Percentiles rank a stretch among this genome's conserved stretches.
Conservation (phyloP, 441 rosid species). For the Populus trichocarpa region DNA sequence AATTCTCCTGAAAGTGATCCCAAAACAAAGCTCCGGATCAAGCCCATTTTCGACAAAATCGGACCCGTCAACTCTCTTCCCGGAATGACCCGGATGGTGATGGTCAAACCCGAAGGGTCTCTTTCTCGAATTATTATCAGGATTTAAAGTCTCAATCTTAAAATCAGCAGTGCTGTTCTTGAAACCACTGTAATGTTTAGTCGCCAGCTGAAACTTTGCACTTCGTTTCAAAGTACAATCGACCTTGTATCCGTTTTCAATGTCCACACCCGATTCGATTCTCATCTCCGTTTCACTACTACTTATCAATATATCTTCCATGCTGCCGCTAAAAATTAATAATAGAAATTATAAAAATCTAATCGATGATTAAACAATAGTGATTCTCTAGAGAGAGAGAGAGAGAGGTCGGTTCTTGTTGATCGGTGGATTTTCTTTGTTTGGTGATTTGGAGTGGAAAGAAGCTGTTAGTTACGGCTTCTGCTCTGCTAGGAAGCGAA, state of each 20-base stretch:
- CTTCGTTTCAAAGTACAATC: slow-evolving; percentile 33
- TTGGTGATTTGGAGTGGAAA: neutral
- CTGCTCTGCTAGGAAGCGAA: neutral
- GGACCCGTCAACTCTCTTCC: slow-evolving; percentile 42
- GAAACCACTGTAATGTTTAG: slow-evolving; percentile 49
- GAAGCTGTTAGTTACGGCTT: neutral
- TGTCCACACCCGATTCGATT: neutral
- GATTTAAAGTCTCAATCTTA: slow-evolving; percentile 72
- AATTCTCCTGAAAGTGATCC: slow-evolving; percentile 64
- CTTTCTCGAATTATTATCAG: slow-evolving; percentile 20
- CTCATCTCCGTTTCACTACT: neutral
- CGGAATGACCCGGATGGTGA: slow-evolving; percentile 1
- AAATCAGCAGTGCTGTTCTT: slow-evolving; percentile 32
- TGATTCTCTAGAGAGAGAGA: neutral
- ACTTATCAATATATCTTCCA: neutral
- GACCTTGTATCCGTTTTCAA: slow-evolving; percentile 23
- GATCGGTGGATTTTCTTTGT: neutral
- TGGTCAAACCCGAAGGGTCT: slow-evolving; percentile 13
- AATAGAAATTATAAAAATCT: neutral
- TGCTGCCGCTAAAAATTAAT: neutral
- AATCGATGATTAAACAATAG: neutral
- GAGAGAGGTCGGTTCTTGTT: neutral
- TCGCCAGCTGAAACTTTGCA: slow-evolving; percentile 64
- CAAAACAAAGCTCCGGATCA: slow-evolving; percentile 68
- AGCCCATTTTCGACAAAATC: slow-evolving; percentile 51